Percentiles rank a stretch among this genome's conserved stretches.
Conservation (phyloP, 768 basidiomycete species). For the Coprinopsis sp. region DNA sequence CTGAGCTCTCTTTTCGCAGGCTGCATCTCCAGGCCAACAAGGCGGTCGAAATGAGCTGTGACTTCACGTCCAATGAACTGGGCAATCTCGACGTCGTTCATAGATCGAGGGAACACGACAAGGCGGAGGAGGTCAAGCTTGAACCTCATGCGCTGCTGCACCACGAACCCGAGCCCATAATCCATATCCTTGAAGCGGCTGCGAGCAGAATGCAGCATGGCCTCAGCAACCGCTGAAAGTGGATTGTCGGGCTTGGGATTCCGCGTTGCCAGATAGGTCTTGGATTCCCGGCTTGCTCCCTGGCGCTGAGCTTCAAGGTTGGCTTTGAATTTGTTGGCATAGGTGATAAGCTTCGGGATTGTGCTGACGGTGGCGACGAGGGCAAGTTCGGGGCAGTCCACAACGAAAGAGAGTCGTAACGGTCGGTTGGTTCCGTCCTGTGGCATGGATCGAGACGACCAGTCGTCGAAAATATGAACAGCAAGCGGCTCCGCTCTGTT, state of each 20-base stretch:
- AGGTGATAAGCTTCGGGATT: conserved; percentile 70
- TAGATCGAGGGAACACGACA: conserved; percentile 73
- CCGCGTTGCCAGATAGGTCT: conserved; percentile 69
- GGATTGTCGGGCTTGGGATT: conserved; percentile 74
- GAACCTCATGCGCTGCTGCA: conserved; percentile 73
- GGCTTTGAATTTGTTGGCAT: conserved; percentile 67
- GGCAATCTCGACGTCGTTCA: conserved; percentile 74
- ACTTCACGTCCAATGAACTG: conserved; percentile 68
- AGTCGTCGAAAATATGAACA: conserved; percentile 76
- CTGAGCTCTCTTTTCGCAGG: conserved; percentile 61
- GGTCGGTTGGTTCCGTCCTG: conserved; percentile 38
- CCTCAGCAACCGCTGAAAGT: conserved; percentile 79
- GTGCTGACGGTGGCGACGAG: conserved; percentile 69
- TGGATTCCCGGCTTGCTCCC: conserved; percentile 76
- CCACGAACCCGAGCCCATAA: conserved; percentile 49
- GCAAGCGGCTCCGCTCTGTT: conserved; percentile 72
- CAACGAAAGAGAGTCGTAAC: conserved; percentile 69
- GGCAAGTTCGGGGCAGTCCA: conserved; percentile 64
- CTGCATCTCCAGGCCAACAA: conserved; percentile 44
- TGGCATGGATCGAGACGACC: conserved; percentile 50
- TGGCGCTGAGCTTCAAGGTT: conserved; percentile 70
- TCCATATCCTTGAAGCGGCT: conserved; percentile 68
- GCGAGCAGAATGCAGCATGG: conserved; percentile 73
- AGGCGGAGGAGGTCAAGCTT: conserved; percentile 60
- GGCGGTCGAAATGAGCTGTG: conserved; percentile 64